phyloP scores from a whole-genome alignment of 208 protist species.

The Leishmania amazonensis region DNA sequence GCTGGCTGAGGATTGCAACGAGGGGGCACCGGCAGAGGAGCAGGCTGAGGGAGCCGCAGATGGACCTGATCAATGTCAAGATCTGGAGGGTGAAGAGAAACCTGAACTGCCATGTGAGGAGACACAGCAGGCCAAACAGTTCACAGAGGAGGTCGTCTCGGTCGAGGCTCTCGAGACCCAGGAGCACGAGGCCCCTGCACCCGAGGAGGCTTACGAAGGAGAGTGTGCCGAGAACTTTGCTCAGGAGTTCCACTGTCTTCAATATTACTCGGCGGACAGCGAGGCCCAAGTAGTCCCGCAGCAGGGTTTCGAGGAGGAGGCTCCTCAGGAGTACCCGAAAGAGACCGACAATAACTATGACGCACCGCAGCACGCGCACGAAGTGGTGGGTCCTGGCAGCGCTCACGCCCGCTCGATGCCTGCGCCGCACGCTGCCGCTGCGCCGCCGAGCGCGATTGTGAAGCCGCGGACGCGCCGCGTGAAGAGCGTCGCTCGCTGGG shows the following conservation, averaged over 20 bases:
- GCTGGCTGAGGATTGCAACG: too few relatives aligned
- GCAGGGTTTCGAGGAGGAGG: conserved; percentile 9
- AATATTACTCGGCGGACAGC: neutral
- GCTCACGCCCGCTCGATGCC: neutral
- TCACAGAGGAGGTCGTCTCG: neutral
- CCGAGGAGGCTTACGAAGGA: neutral
- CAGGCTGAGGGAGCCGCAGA: neutral
- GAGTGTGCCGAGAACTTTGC: neutral
- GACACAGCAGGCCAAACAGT: neutral
- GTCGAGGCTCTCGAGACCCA: neutral
- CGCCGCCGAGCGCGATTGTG: conserved; percentile 21
- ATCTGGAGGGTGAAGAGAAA: neutral
- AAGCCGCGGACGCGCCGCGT: conserved; percentile 45
- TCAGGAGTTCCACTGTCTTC: neutral
- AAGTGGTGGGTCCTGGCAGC: neutral
- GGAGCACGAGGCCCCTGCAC: conserved; percentile 1
- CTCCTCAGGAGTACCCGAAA: neutral
- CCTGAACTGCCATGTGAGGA: neutral
- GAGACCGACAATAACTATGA: neutral
- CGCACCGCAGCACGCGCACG: neutral
- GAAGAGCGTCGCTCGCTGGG: conserved; percentile 53
- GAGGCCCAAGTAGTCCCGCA: neutral
- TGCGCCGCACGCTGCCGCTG: neutral
- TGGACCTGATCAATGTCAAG: neutral
- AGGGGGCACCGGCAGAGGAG: neutral